Percentiles rank a stretch among this genome's conserved stretches.
Conservation (phyloP, 1,139 yeast genomes). For the Wickerhamomyces sp. region DNA sequence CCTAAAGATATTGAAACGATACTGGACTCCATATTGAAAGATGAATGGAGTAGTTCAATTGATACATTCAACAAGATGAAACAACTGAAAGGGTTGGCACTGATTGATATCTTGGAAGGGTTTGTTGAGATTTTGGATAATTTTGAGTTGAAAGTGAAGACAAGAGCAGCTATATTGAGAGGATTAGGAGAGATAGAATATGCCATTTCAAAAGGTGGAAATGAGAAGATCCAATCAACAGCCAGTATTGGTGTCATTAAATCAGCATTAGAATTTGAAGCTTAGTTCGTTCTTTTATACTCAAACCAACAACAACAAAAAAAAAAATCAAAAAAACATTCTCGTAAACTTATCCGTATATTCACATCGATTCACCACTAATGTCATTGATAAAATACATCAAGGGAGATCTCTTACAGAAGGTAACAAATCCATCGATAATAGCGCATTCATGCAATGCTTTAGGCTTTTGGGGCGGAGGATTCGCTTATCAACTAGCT, state of each 20-base stretch:
- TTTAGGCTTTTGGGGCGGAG: constrained; percentile 81
- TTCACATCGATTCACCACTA: neutral
- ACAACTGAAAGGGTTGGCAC: constrained; percentile 74
- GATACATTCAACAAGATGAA: constrained; percentile 61
- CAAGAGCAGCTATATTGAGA: constrained; percentile 58
- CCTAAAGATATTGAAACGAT: constrained; percentile 79
- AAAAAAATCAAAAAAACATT: neutral
- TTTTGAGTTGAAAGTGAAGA: constrained; percentile 57
- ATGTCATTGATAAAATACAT: constrained; percentile 37
- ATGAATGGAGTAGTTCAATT: constrained; percentile 82
- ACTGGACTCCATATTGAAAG: constrained; percentile 70
- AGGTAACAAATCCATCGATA: constrained; percentile 33
- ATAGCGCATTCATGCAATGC: constrained; percentile 79
- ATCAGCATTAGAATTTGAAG: constrained; percentile 33
- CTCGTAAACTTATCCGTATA: too few relatives aligned
- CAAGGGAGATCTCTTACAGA: constrained; percentile 55
- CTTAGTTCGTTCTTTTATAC: constrained; percentile 2
- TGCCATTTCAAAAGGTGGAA: constrained; percentile 88
- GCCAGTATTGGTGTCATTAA: constrained; percentile 89
- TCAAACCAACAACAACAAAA: neutral
- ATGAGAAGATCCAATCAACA: constrained; percentile 82
- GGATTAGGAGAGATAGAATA: constrained; percentile 87
- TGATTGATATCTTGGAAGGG: constrained; percentile 78
- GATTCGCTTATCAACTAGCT: constrained; percentile 57
- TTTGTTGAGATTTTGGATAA: constrained; percentile 63